A percentile compares a stretch with the other conserved stretches of the same genome.
Conservation (phyloP, 2,329 filamentous ascomycete species). For the Dichotomopilus funicola region DNA sequence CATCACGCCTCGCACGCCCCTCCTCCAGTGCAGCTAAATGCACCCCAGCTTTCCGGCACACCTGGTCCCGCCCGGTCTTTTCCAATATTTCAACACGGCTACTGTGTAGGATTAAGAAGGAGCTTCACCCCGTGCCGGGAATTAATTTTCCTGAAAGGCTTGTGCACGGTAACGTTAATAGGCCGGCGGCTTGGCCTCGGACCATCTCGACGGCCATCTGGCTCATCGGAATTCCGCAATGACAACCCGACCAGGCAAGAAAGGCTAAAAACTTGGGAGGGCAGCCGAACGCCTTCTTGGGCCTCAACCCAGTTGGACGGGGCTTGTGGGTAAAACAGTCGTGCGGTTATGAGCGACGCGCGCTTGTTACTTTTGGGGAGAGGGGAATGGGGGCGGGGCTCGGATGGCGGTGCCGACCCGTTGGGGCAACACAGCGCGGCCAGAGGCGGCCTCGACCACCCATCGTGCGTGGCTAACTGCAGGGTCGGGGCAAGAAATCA, state of each 20-base stretch:
- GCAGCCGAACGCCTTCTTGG: neutral
- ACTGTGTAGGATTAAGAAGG: neutral
- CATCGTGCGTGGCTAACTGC: neutral
- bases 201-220: slow-evolving; percentile 4
- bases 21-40: neutral
- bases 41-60: slow-evolving; percentile 5
- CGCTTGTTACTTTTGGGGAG: no score
- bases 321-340: slow-evolving; percentile 19
- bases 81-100: neutral
- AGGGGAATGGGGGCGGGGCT: neutral
- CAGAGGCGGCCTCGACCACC: neutral
- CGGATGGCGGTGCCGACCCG: slow-evolving; percentile 16
- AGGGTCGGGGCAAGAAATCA: slow-evolving; percentile 3
- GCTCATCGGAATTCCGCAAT: slow-evolving; percentile 16
- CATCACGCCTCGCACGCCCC: neutral
- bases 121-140: neutral
- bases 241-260: slow-evolving; percentile 16
- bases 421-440: slow-evolving; percentile 7
- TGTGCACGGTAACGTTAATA: slow-evolving; percentile 13
- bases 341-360: slow-evolving; percentile 8
- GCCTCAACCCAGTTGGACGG: slow-evolving; percentile 10
- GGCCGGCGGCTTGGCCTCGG: neutral
- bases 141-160: neutral
- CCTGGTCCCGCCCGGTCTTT: slow-evolving; percentile 1
- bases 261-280: slow-evolving; percentile 6